Percentiles rank a stretch among this genome's conserved stretches.
Conservation (phyloP, 2,329 filamentous ascomycete species). For the Drechmeria coniospora region DNA sequence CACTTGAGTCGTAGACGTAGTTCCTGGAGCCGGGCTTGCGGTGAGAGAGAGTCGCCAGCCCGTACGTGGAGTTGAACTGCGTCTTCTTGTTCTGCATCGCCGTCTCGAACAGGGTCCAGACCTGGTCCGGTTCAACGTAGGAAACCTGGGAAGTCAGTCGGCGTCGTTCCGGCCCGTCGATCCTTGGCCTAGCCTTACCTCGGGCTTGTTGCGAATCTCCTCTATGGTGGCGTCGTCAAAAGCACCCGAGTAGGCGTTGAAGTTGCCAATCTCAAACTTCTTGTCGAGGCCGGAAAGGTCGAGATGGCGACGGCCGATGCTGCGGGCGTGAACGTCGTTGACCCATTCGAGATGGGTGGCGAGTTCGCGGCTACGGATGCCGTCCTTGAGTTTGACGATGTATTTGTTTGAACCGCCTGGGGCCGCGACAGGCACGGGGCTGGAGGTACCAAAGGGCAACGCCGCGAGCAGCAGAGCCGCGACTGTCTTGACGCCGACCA, state of each 20-base stretch:
- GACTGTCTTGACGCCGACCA: constrained; percentile 8
- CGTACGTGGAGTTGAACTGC: constrained; percentile 24
- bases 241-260: constrained; percentile 26
- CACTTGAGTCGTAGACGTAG: constrained; percentile 26
- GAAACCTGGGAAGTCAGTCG: constrained; percentile 13
- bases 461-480: constrained; percentile 6
- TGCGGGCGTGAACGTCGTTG: constrained; percentile 14
- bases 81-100: too few species aligned
- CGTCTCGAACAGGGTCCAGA: constrained; percentile 9
- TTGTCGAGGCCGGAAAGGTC: constrained; percentile 16
- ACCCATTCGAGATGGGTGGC: constrained; percentile 20
- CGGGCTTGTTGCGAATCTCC: constrained; percentile 20
- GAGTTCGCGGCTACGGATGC: constrained; percentile 14
- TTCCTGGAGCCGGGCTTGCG: constrained; percentile 14
- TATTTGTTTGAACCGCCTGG: constrained; percentile 22
- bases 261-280: constrained; percentile 16
- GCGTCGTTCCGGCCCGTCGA: not conserved
- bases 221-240: constrained; percentile 26
- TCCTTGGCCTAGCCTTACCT: constrained; percentile 15
- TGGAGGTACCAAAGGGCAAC: constrained; percentile 1
- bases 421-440: not conserved
- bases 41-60: constrained; percentile 29
- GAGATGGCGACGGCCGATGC: constrained; percentile 17
- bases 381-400: constrained; percentile 29
- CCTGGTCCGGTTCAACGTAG: constrained; percentile 16